Base-by-base conservation (phyloP, 2,329 filamentous ascomycete species). In the Triangularia setosa region DNA sequence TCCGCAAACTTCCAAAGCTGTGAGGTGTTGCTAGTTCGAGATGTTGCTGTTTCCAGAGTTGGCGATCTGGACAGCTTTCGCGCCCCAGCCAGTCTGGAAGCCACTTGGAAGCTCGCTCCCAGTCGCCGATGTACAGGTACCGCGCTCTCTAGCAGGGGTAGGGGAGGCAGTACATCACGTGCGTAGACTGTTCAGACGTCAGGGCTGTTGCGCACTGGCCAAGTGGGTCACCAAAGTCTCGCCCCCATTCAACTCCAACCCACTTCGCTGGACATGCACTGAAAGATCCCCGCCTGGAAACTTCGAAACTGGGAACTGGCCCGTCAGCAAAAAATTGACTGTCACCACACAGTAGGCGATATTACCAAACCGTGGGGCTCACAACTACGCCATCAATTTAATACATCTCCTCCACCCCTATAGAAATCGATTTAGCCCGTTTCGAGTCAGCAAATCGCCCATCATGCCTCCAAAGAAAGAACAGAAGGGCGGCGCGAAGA, bases 381-480 rank as follows among this genome's bases (percentile, higher is more conserved):
- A 9, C 44, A 44, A 40, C 28, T 27, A 54, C 48, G 57, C n/a
- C 18, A 7, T 60, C 35, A 25, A 21, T 3, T 52, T 21, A n/a
- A n/a, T 7, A n/a, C 52, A 24, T 54, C 23, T 18, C 14, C 30
- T 33, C 11, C 30, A 33, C 1, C 30, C 30, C 11, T 33, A 33
- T 18, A 55, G 23, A 55, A 27, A 27, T 27, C n/a, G n/a, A 18
- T 27, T 27, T 28, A 30, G 55, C 21, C n/a, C 59, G 21, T 56
- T 33, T 55, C 54, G 21, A 64, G 58, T 61, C 58, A 63, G 65
- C 59, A 63, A 53, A 62, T 63, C 68, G 72, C 72, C 75, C 79
- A 81, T 87, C 73, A 73, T 93, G 90, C 81, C 90, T 76, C 90
- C 90, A 65, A 93, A 93, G 77, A 84, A 84, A 72, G 76, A 79